Conservation (phyloP, 2,329 filamentous ascomycete genomes). For the Fusarium hostae region DNA sequence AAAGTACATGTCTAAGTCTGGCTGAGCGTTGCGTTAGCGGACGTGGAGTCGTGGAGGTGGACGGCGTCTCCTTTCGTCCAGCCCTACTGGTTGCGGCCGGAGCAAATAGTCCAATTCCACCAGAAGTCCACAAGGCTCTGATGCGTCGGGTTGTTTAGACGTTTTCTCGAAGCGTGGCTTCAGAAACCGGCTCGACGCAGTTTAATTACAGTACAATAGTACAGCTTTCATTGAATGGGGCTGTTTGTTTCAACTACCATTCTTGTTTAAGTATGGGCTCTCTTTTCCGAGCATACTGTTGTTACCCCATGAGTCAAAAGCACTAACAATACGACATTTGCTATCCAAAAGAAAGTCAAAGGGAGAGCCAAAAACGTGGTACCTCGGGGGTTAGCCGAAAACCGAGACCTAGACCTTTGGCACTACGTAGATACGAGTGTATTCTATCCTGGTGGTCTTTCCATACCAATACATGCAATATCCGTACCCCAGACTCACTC, state of each 20-base stretch:
- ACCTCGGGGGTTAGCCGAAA: constrained; percentile 42
- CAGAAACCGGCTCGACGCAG: neutral
- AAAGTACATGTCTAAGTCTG: neutral
- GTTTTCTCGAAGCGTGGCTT: constrained; percentile 2
- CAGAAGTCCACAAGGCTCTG: neutral
- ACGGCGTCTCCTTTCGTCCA: constrained; percentile 2
- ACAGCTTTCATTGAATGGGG: neutral
- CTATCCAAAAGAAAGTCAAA: neutral
- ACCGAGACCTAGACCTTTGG: constrained; percentile 5
- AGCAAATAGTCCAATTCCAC: constrained; percentile 21
- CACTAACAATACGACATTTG: neutral
- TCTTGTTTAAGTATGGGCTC: neutral
- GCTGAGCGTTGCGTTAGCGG: neutral
- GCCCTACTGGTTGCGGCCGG: constrained; percentile 3
- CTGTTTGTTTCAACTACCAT: neutral
- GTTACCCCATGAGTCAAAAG: constrained; percentile 15
- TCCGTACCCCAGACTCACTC: constrained; percentile 35
- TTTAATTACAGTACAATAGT: neutral
- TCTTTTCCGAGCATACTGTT: neutral
- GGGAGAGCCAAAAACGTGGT: neutral
- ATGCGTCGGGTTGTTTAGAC: neutral
- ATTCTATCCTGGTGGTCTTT: neutral
- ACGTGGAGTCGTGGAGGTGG: neutral
- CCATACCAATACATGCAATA: neutral
- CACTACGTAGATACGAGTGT: neutral